Evolutionary conservation across 495 filamentous ascomycete species (phyloP), one percentile per base, ranked within the genome.

Genomic region (Pyrenula massariospora): DNA sequence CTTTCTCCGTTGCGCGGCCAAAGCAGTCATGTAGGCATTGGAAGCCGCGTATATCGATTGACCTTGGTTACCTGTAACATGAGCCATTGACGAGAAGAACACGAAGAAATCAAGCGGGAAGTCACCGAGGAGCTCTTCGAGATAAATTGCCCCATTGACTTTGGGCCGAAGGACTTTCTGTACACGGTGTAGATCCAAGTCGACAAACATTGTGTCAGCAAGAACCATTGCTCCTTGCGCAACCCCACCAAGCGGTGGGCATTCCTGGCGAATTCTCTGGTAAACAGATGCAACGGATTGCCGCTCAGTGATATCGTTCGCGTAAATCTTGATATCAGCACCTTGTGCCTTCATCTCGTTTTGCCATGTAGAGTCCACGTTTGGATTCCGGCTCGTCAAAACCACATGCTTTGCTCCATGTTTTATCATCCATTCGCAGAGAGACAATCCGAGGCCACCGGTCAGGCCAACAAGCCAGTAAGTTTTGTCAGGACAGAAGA

Each of bases 11-110:
- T 64, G 68, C 48, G 55, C 57, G 2, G 31, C 31, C 0, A 80
- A 48, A 42, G 65, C 62, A n/a, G 60, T 69, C 69, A 61, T 67
- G 69, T 75, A 84, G 47, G 67, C 68, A 64, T 82, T 84, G 3
- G 78, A 80, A 2, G 82, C 80, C 20, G 73, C 70, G 63, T 87
- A 87, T 11, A 76, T 79, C 0, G 76, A 68, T 64, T 87, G 84
- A 0, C 79, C 79, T 48, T 64, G 59, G 1, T 74, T 81, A 0
- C 84, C 83, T 19, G 81, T 68, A 3, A 75, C 67, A 23, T 67
- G 68, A 8, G 76, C 67, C 1, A 76, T 66, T 0, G 82, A 85
- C 0, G 78, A 82, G 54, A 84, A 70, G 25, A 77, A 65, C 22
- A 85, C 68, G 67, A 86, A 85, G 68, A 85, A 86, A 55, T 86